Evolutionary conservation across 2,329 filamentous ascomycete genomes (phyloP).

Genomic region (Apiospora aurea): DNA sequence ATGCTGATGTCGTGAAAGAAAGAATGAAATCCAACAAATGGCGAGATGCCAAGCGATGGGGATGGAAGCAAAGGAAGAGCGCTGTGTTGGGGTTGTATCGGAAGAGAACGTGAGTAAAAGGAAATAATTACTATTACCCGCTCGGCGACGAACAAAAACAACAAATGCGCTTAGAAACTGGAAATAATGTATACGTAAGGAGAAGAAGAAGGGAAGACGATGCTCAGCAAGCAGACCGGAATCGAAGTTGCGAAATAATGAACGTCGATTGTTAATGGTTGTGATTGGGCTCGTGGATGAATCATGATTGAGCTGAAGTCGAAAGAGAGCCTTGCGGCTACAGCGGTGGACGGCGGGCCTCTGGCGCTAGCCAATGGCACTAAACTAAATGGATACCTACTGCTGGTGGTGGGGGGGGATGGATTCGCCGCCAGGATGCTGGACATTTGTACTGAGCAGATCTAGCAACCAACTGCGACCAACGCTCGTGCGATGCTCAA

Average conservation of each 20-base stretch:
- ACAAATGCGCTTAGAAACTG: not conserved
- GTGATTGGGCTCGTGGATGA: not conserved
- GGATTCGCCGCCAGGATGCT: not conserved
- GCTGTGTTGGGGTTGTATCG: not conserved
- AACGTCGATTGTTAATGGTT: not conserved
- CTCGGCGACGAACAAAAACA: not conserved
- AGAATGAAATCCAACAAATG: not conserved
- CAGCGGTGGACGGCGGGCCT: not conserved
- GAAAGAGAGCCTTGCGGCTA: slow-evolving; percentile 22
- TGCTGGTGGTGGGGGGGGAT: not conserved
- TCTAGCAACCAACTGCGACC: not conserved
- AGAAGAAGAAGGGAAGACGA: not conserved
- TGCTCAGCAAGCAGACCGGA: slow-evolving; percentile 1
- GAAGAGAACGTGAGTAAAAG: not conserved
- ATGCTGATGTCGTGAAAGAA: not conserved
- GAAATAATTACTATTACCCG: slow-evolving; percentile 11
- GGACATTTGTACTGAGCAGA: not conserved
- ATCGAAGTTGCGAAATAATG: not conserved
- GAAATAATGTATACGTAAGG: not conserved
- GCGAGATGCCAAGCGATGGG: not conserved
- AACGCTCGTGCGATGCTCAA: not conserved
- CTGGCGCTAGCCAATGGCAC: not conserved
- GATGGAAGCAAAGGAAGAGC: not conserved
- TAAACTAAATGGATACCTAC: not conserved
- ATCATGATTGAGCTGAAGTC: slow-evolving; percentile 2